Conservation (phyloP, 164 flowering plant species). For the Macadamia tetraphylla region DNA sequence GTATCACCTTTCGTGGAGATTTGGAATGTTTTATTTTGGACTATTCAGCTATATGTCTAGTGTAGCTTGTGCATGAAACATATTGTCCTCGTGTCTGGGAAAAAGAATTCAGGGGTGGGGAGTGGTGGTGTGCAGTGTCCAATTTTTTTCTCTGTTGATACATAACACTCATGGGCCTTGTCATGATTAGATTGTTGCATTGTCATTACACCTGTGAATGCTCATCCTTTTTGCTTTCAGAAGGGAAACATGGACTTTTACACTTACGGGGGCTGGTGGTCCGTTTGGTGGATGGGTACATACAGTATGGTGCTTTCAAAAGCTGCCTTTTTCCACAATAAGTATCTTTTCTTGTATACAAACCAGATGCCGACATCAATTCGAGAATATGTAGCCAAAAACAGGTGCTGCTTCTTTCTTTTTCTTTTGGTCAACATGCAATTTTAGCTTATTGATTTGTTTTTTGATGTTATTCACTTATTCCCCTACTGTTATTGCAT, state of each 20-base stretch:
- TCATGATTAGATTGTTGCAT: too few species aligned
- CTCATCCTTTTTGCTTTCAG: constrained; percentile 30
- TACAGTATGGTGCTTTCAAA: constrained; percentile 95
- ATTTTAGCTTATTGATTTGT: not conserved
- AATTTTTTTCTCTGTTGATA: too few species aligned
- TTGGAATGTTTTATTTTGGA: too few species aligned
- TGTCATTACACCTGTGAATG: too few species aligned
- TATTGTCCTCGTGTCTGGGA: too few species aligned
- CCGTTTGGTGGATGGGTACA: constrained; percentile 97
- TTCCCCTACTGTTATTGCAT: not conserved
- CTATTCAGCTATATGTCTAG: too few species aligned
- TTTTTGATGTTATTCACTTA: not conserved
- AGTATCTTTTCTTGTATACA: constrained; percentile 74
- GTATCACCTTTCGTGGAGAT: too few species aligned
- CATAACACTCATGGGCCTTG: too few species aligned
- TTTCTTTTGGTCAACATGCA: not conserved
- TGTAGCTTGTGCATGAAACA: too few species aligned
- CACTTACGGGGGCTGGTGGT: constrained; percentile 93
- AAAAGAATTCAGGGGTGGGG: too few species aligned
- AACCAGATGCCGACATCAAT: constrained; percentile 82
- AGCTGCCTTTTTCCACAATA: constrained; percentile 88
- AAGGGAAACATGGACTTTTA: constrained; percentile 28
- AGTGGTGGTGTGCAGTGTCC: too few species aligned
- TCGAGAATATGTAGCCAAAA: constrained; percentile 58
- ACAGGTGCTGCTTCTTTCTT: constrained; percentile 43